phyloP scores from a whole-genome alignment of 176 grass and related monocot species.

The Oryza brachyantha region DNA sequence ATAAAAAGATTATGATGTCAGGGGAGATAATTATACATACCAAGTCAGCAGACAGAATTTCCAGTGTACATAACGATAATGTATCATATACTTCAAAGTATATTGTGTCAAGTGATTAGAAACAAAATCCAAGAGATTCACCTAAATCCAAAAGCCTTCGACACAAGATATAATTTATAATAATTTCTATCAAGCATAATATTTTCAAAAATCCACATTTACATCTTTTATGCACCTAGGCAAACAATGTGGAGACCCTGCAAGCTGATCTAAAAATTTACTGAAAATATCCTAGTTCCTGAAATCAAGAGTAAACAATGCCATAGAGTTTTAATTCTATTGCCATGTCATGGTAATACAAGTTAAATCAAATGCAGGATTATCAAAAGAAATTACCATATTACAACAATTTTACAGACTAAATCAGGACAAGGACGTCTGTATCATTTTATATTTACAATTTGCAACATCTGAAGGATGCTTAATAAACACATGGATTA shows the following conservation, averaged over 20 bases:
- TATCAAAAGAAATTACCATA: background rate
- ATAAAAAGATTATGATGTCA: no score
- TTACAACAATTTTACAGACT: background rate
- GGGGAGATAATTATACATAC: no score
- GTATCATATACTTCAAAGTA: background rate
- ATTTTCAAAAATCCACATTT: background rate
- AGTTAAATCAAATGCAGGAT: background rate
- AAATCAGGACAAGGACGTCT: background rate
- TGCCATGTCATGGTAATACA: background rate
- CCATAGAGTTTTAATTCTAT: no score
- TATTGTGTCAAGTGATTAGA: background rate
- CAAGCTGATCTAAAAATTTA: background rate
- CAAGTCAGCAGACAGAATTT: no score
- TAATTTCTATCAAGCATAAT: background rate
- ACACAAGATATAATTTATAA: background rate
- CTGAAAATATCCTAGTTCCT: background rate
- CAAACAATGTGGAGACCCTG: background rate
- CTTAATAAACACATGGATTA: background rate
- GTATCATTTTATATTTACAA: slow-evolving; percentile 2
- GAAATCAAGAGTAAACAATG: background rate
- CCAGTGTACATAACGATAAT: background rate
- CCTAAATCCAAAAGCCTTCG: background rate
- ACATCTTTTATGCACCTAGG: background rate
- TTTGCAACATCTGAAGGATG: background rate
- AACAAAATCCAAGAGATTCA: background rate